Base-by-base conservation (phyloP, 768 basidiomycete species). In the Lyophyllum atratum region DNA sequence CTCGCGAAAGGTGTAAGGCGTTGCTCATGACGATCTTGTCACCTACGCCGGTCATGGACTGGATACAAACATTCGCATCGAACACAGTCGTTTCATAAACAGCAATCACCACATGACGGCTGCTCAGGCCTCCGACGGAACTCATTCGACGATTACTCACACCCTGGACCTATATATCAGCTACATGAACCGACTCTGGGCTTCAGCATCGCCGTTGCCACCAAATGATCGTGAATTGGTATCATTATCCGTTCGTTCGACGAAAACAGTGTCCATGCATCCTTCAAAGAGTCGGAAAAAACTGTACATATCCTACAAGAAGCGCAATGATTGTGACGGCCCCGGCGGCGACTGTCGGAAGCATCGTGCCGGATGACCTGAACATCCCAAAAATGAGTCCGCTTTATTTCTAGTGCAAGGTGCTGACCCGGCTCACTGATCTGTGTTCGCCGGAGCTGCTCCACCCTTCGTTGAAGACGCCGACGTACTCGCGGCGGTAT, bases 401-500 rank as follows among this genome's bases (percentile, higher is more conserved):
- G 6, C 8, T 3, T n/a, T n/a, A n/a, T n/a, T n/a, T n/a, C n/a
- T n/a, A n/a, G n/a, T n/a, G n/a, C n/a, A n/a, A n/a, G n/a, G n/a
- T n/a, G n/a, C 25, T 11, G 28, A 22, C 14, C n/a, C 11, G 33
- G 17, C 54, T 58, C 29, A 61, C 56, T 58, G 52, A 12, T 49
- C 42, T 28, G 56, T 55, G 11, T 33, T 42, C 9, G 50, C 21
- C 12, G 52, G 54, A 15, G 33, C 24, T 6, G 40, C 17, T 22
- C 17, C 49, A 17, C 26, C 19, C 17, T 22, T 45, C 10, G 58
- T 52, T 15, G 55, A 25, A 17, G 45, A 55, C 40, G 24, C 26
- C 4, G 55, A 22, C 17, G 44, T 7, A 44, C 29, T 54, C 21
- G 53, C 31, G 3, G 46, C 72, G 64, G 52, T 33, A 24, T 46